These are phyloP conservation scores for Apiotrichum gracile DNA, from an alignment of 1,284 basidiomycete species.

Conservation along the genomic window DNA sequence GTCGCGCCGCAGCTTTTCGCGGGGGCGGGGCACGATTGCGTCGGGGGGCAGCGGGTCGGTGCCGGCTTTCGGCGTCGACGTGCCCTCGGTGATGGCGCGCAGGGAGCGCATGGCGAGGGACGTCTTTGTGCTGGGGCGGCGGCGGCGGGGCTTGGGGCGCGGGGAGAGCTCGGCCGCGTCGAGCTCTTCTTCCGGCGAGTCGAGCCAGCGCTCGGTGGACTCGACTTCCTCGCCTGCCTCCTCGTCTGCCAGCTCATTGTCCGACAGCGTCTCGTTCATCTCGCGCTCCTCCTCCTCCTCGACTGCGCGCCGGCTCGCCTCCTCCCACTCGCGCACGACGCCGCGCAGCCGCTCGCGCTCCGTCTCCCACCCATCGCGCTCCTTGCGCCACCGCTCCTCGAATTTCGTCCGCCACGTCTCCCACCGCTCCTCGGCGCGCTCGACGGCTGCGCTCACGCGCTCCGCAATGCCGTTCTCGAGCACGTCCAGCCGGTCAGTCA, in stretches of 20 bases:
- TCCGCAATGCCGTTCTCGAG: slow-evolving; percentile 51
- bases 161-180: background rate
- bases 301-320: slow-evolving; percentile 49
- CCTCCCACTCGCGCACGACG: slow-evolving; percentile 79
- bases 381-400: slow-evolving; percentile 70
- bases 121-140: slow-evolving; percentile 31
- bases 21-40: background rate
- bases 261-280: slow-evolving; percentile 42
- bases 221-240: slow-evolving; percentile 21
- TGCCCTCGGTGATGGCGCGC: slow-evolving; percentile 23
- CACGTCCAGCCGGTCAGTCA: slow-evolving; percentile 57
- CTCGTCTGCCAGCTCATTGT: slow-evolving; percentile 31
- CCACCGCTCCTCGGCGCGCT: slow-evolving; percentile 66
- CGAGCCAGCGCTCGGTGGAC: slow-evolving; percentile 5
- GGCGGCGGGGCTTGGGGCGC: slow-evolving; percentile 19
- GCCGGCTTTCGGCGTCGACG: slow-evolving; percentile 25
- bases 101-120: slow-evolving; percentile 34
- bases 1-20: slow-evolving; percentile 9
- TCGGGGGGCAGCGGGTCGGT: background rate
- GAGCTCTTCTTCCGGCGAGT: background rate
- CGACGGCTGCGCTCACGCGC: slow-evolving; percentile 50
- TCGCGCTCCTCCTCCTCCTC: slow-evolving; percentile 48
- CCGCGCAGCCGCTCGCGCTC: slow-evolving; percentile 70
- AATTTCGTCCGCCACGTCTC: slow-evolving; percentile 52
- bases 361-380: slow-evolving; percentile 72